Conservation (phyloP, 176 grass and related monocot species). For the Rhynchospora breviuscula region DNA sequence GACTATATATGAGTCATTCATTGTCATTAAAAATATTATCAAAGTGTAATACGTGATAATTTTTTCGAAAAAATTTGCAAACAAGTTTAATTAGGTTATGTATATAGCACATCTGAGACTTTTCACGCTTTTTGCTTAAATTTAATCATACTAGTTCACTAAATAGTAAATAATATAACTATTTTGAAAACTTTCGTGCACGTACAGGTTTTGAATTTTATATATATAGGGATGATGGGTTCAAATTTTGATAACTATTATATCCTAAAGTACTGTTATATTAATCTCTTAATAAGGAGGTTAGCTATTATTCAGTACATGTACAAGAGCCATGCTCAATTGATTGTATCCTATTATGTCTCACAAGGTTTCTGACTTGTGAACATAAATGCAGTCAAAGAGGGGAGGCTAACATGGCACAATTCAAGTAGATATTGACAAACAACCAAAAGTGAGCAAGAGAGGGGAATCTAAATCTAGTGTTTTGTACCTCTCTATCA, state of each 20-base stretch:
- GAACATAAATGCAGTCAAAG: slow-evolving; percentile 19
- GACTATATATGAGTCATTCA: neutral
- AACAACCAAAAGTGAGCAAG: neutral
- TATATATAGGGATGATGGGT: too few relatives aligned
- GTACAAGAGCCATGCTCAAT: neutral
- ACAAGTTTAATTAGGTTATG: neutral
- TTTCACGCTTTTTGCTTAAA: too few relatives aligned
- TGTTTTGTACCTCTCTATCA: slow-evolving; percentile 3
- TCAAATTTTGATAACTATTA: too few relatives aligned
- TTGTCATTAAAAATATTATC: neutral
- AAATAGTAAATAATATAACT: too few relatives aligned
- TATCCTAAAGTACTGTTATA: neutral
- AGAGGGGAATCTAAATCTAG: slow-evolving; percentile 13
- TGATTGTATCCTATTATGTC: neutral
- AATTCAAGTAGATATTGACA: slow-evolving; percentile 17
- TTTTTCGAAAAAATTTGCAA: neutral
- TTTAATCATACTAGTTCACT: too few relatives aligned
- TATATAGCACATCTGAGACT: neutral
- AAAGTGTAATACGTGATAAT: neutral
- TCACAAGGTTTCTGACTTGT: neutral
- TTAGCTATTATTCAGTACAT: neutral
- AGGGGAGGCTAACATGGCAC: neutral
- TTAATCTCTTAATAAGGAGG: neutral
- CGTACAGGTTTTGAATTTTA: too few relatives aligned
- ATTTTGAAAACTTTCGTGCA: too few relatives aligned